Evolutionary conservation across 208 protist genomes (phyloP).

Genomic region (Histomonas meleagridis): DNA sequence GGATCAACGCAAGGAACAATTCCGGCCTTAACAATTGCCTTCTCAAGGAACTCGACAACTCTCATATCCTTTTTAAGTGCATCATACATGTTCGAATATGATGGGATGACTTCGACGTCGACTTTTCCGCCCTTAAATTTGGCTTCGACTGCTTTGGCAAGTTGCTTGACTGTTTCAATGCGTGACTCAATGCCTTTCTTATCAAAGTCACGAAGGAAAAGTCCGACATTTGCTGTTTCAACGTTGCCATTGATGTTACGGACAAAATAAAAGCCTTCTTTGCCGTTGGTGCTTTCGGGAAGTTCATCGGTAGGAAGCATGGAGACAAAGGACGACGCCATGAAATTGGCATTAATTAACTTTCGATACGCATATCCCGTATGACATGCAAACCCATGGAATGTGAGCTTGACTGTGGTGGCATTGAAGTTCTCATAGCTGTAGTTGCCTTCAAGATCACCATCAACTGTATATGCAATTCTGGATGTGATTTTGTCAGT

Average conservation of each 20-base stretch:
- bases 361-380: background rate
- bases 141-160: background rate
- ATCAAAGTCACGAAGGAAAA: background rate
- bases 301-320: background rate
- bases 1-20: background rate
- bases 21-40: background rate
- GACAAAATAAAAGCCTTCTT: background rate
- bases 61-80: background rate
- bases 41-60: background rate
- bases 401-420: background rate
- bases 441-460: too few species aligned
- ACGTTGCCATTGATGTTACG: background rate
- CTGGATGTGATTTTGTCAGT: background rate
- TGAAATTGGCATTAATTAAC: background rate
- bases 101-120: background rate
- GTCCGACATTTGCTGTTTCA: background rate
- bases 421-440: slow-evolving; percentile 16
- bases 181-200: background rate
- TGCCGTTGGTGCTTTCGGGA: background rate
- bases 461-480: background rate
- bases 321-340: background rate
- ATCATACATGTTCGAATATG: background rate
- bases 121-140: background rate
- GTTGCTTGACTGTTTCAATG: background rate
- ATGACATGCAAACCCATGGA: background rate